Evolutionary conservation across 2,329 filamentous ascomycete species (phyloP), one percentile per base, ranked within the genome.

Genomic region (Colletotrichum endophyticum): DNA sequence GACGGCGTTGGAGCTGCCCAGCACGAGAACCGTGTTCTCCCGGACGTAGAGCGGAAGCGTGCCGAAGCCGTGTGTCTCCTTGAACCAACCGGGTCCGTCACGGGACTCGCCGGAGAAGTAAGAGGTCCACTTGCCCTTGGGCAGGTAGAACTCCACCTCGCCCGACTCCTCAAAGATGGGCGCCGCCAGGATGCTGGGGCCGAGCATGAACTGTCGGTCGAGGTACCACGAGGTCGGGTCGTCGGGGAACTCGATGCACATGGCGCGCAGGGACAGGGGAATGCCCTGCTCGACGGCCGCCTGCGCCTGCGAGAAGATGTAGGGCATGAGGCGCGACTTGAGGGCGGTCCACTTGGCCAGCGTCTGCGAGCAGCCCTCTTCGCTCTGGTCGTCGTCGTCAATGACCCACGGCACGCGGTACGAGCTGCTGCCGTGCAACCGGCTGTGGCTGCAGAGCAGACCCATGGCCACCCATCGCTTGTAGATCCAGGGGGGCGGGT

Each of bases 381-480:
- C 87, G 71, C 88, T 84, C 79, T 87, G 81, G 84, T 92, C 92
- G 66, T 94, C 92, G 75, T 90, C 84, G 79, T 94, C 94, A 76
- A 95, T 92, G 59, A 91, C 89, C 94, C 94, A 95, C 4, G 94
- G 94, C n/a, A 95, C 93, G 22, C 94, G 92, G 84, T 94, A 95
- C 5, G 91, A 93, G 76, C 88, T 90, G 67, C 91, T 93, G 4
- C 94, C 94, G 81, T 95, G 94, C 13, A 95, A 88, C 16, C 93
- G 89, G 49, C 92, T 94, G 83, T 95, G 94, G 12, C 91, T 91
- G 79, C 92, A 94, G 56, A 95, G 85, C 2, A 95, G 87, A 0
- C 94, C 94, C 83, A 95, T 94, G n/a, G 93, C 93, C 8, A 95
- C 93, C 94, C 94, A 95, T 66, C 94, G 91, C 85, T 95, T 95